Evolutionary conservation across 208 protist species (phyloP).

Genomic region (Ichthyophonus hoferi): DNA sequence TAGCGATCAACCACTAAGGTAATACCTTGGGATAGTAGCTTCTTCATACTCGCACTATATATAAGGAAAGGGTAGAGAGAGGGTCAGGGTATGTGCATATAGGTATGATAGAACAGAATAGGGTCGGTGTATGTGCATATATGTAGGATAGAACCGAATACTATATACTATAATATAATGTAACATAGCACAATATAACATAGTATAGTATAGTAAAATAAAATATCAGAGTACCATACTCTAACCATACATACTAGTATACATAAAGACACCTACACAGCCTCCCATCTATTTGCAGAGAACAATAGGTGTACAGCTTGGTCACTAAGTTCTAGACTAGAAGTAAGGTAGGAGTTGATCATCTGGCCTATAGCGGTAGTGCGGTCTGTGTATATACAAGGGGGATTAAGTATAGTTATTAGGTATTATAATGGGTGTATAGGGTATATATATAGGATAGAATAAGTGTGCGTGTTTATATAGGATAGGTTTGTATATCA

Average conservation of each 20-base stretch:
- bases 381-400: conserved; percentile 54
- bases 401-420: not conserved
- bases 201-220: too few species aligned
- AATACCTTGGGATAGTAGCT: conserved; percentile 38
- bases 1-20: conserved; percentile 74
- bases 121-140: too few species aligned
- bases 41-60: conserved; percentile 12
- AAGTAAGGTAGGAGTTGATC: conserved; percentile 70
- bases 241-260: too few species aligned
- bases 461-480: too few species aligned
- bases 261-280: not conserved
- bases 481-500: conserved; percentile 16
- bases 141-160: too few species aligned
- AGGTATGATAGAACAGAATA: too few species aligned
- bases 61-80: too few species aligned
- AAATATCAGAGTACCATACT: too few species aligned
- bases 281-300: conserved; percentile 64
- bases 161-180: too few species aligned
- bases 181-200: too few species aligned
- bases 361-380: conserved; percentile 67
- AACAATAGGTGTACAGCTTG: conserved; percentile 74
- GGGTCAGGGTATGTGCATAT: too few species aligned
- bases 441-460: not conserved
- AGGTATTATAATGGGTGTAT: not conserved
- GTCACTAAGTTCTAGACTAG: conserved; percentile 59